Conservation (phyloP, 305 asterid genomes). For the Solanum aculeatissimum region DNA sequence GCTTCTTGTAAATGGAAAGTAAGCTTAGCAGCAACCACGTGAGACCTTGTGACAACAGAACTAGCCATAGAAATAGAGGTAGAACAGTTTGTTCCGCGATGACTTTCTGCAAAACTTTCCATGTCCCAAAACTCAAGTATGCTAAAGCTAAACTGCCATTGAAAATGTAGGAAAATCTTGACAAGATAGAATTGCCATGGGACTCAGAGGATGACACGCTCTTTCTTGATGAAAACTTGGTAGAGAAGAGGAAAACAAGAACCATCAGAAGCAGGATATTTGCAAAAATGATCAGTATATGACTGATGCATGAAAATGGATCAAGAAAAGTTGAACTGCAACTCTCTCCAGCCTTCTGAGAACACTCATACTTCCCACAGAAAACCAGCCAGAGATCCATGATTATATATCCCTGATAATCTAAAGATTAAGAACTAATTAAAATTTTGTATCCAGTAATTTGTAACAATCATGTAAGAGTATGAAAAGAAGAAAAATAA, state of each 20-base stretch:
- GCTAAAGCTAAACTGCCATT: slow-evolving; percentile 1
- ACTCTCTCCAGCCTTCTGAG: background rate
- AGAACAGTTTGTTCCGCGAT: background rate
- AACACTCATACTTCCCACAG: slow-evolving; percentile 7
- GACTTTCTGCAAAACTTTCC: background rate
- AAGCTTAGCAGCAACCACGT: slow-evolving; percentile 2
- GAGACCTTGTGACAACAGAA: slow-evolving; percentile 8
- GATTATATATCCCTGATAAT: background rate
- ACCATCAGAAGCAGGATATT: background rate
- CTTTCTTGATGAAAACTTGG: background rate
- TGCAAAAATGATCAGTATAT: slow-evolving; percentile 2
- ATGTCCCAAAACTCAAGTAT: slow-evolving; percentile 1
- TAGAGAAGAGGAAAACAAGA: background rate
- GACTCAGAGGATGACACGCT: background rate
- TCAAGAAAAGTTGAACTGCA: background rate
- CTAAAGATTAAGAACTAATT: background rate
- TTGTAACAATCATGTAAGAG: background rate
- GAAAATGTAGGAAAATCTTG: background rate
- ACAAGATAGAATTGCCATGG: background rate
- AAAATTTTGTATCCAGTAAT: background rate
- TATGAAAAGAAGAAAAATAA: background rate
- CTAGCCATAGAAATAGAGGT: slow-evolving; percentile 10
- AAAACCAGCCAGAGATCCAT: slow-evolving; percentile 5
- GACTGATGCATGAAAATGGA: slow-evolving; percentile 9
- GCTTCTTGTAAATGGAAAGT: background rate